phyloP scores from a whole-genome alignment of 164 flowering plant genomes.

The Vitis amurensis region DNA sequence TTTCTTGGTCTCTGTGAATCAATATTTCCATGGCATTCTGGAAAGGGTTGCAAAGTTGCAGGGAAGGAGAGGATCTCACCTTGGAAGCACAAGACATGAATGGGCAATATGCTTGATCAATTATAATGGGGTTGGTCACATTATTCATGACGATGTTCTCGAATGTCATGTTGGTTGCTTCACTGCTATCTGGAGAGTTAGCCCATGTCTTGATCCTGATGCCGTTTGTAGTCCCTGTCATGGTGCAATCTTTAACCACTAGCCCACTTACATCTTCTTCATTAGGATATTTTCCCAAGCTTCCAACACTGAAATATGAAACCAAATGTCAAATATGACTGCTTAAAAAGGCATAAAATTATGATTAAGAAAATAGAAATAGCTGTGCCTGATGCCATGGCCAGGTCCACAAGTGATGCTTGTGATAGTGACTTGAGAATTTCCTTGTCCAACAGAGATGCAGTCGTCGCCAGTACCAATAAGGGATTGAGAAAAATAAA shows the following conservation, averaged over 20 bases:
- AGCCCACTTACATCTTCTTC: constrained; percentile 57
- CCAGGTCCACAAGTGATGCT: constrained; percentile 70
- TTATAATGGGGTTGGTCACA: constrained; percentile 62
- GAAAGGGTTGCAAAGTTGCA: too few relatives aligned
- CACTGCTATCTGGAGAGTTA: constrained; percentile 46
- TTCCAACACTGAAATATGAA: constrained; percentile 47
- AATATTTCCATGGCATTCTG: too few relatives aligned
- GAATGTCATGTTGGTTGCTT: constrained; percentile 57
- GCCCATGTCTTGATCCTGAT: constrained; percentile 75
- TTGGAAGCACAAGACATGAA: constrained; percentile 33
- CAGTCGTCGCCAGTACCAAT: constrained; percentile 77
- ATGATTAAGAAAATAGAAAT: too few relatives aligned
- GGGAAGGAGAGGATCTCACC: constrained; percentile 16
- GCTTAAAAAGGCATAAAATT: too few relatives aligned
- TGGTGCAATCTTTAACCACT: constrained; percentile 43
- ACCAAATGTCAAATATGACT: neutral
- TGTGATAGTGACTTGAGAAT: constrained; percentile 38
- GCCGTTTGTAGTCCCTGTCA: constrained; percentile 53
- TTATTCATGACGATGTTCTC: constrained; percentile 56
- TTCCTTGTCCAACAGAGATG: constrained; percentile 69
- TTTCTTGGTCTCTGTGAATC: too few relatives aligned
- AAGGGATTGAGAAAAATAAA: constrained; percentile 28
- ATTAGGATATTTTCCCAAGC: constrained; percentile 51
- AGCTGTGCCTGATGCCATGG: constrained; percentile 67
- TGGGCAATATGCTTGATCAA: constrained; percentile 64